These are phyloP conservation scores for Trypanosoma scelopori DNA, from an alignment of 208 protist genomes.

Conservation along the genomic window DNA sequence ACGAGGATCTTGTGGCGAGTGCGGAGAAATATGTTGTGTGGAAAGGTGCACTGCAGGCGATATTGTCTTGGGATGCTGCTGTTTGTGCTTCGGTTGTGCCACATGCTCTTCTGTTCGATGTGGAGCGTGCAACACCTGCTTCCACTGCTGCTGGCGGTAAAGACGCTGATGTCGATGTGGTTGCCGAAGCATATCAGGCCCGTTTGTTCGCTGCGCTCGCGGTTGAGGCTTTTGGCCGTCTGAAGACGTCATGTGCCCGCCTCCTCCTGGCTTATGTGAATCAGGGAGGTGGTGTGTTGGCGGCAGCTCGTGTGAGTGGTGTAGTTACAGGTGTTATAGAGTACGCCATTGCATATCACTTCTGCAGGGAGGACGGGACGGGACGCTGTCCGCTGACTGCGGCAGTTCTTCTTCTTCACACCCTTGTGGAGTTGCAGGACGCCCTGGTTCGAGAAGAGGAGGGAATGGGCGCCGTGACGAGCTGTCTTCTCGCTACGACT, in stretches of 20 bases:
- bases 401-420: slow-evolving; percentile 25
- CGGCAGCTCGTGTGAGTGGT: slow-evolving; percentile 33
- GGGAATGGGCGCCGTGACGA: neutral
- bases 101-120: slow-evolving; percentile 19
- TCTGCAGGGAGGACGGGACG: slow-evolving; percentile 20
- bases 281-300: slow-evolving; percentile 9
- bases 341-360: slow-evolving; percentile 39
- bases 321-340: slow-evolving; percentile 66
- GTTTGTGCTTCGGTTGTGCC: neutral
- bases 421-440: slow-evolving; percentile 25
- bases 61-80: slow-evolving; percentile 8
- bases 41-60: slow-evolving; percentile 12
- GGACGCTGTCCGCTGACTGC: slow-evolving; percentile 26
- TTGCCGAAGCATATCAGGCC: slow-evolving; percentile 8
- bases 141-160: neutral
- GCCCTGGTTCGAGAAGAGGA: neutral
- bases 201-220: slow-evolving; percentile 37
- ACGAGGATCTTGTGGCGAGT: neutral
- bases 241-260: slow-evolving; percentile 20
- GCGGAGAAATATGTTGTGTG: neutral
- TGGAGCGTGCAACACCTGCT: neutral
- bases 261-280: slow-evolving; percentile 38
- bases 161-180: neutral
- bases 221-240: slow-evolving; percentile 28
- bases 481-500: slow-evolving; percentile 11